Evolutionary conservation across 345 rosid genomes (phyloP), one percentile per base, ranked within the genome.

Genomic region (Eucalyptus polyanthemos): DNA sequence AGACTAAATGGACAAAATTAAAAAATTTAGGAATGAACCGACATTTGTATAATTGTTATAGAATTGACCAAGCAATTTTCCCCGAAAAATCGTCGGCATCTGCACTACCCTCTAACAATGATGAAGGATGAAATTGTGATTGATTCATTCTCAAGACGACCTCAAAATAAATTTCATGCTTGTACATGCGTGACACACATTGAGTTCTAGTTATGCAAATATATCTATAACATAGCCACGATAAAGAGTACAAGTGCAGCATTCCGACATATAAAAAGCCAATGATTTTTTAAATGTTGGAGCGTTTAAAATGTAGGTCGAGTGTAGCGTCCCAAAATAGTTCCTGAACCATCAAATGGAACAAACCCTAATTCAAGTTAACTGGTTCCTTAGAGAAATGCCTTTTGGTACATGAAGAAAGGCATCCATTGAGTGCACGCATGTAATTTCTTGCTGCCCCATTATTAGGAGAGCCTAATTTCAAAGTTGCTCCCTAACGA

Each of bases 81-180:
- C 2, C 1, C 2, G 2, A 12, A 58, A 27, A 11, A 27, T 25
- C 0, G 16, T 11, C 2, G 6, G 12, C 67, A 16, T 16, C 4
- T 14, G 13, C 24, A 5, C 19, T 17, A 34, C 22, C 24, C 13
- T 34, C 24, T 69, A 34, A 17, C 42, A 7, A 34, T 11, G 24
- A 69, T 9, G 42, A 69, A 69, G 8, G 80, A 69, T 69, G 80
- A 34, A 34, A 69, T 69, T 69, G 22, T 37, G 25, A 19, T 17
- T 19, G 10, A 21, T 37, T n/a, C 25, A 10, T 37, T 72, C 81
- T 22, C 12, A 37, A 37, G 4, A 72, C 0, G 4, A 22, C 45
- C 83, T 24, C 8, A 9, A 16, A 29, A 15, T 67, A 31, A 17
- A 67, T 67, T 65, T n/a, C 42, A 17, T 69, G 81, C 25, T 72